Percentiles rank a stretch among this genome's conserved stretches.
Conservation (phyloP, 2,329 filamentous ascomycete species). For the Aaosphaeria arxii region DNA sequence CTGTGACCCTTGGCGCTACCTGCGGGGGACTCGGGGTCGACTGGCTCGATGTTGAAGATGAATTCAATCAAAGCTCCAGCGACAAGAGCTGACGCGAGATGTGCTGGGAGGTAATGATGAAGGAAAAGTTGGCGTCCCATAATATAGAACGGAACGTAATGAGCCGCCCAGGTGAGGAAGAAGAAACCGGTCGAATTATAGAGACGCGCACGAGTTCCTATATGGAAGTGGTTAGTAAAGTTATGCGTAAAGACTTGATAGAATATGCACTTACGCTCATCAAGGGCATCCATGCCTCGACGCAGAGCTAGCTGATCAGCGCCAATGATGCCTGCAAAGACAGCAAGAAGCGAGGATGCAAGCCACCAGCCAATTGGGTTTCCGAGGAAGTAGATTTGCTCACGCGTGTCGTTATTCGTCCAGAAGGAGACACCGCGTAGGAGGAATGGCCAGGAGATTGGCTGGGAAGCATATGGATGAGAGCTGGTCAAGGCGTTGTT, state of each 20-base stretch:
- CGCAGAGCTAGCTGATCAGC: constrained; percentile 93
- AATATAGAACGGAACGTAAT: constrained; percentile 95
- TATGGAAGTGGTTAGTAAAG: constrained; percentile 25
- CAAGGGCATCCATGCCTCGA: constrained; percentile 88
- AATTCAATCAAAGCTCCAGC: constrained; percentile 92
- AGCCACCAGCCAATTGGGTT: constrained; percentile 99
- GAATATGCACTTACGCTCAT: constrained; percentile 69
- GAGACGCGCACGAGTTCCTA: constrained; percentile 84
- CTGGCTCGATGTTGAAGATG: constrained; percentile 85
- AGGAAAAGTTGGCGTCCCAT: constrained; percentile 98
- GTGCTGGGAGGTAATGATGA: constrained; percentile 94
- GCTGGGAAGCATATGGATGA: constrained; percentile 91
- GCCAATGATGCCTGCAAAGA: constrained; percentile 86
- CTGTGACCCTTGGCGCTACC: constrained; percentile 35
- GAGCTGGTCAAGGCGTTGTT: constrained; percentile 97
- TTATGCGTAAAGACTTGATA: not conserved
- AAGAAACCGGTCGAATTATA: constrained; percentile 99
- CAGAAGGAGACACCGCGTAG: constrained; percentile 98
- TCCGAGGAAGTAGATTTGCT: constrained; percentile 98
- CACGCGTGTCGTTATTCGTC: constrained; percentile 90
- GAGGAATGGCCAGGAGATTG: constrained; percentile 97
- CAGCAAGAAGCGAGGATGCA: constrained; percentile 83
- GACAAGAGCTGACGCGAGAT: constrained; percentile 85
- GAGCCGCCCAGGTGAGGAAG: constrained; percentile 95
- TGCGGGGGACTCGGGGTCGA: constrained; percentile 49